These are phyloP conservation scores for Suillus hirtellus DNA, from an alignment of 768 basidiomycete species.

Conservation along the genomic window DNA sequence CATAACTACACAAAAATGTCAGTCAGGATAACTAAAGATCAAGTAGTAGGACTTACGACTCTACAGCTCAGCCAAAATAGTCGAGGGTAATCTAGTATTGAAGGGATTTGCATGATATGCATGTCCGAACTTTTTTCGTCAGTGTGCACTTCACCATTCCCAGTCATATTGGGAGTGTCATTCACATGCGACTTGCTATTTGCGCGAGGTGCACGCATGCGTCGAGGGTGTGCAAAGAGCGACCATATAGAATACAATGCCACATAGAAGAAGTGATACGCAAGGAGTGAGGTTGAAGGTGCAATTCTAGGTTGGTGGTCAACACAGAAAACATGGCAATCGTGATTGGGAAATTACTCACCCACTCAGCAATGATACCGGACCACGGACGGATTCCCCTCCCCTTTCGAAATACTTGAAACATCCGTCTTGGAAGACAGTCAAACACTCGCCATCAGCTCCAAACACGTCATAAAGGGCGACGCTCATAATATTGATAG, in stretches of 20 bases:
- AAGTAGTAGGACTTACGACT: constrained; percentile 59
- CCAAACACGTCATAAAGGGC: constrained; percentile 95
- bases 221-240: constrained; percentile 68
- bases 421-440: constrained; percentile 76
- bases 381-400: constrained; percentile 84
- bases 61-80: constrained; percentile 59
- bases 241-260: constrained; percentile 88
- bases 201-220: constrained; percentile 29
- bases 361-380: constrained; percentile 89
- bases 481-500: constrained; percentile 90
- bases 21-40: neutral
- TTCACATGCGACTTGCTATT: constrained; percentile 13
- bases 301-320: constrained; percentile 52
- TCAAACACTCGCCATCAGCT: constrained; percentile 79
- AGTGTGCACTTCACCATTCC: neutral
- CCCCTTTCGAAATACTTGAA: constrained; percentile 98
- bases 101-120: constrained; percentile 40
- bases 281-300: constrained; percentile 77
- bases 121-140: constrained; percentile 32
- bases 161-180: neutral
- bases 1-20: constrained; percentile 64
- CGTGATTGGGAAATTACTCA: constrained; percentile 37
- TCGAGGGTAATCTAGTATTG: constrained; percentile 65
- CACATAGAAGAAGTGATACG: constrained; percentile 92
- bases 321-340: constrained; percentile 1